Evolutionary conservation across 257 asterid genomes (phyloP).

Genomic region (Orobanche coerulescens): DNA sequence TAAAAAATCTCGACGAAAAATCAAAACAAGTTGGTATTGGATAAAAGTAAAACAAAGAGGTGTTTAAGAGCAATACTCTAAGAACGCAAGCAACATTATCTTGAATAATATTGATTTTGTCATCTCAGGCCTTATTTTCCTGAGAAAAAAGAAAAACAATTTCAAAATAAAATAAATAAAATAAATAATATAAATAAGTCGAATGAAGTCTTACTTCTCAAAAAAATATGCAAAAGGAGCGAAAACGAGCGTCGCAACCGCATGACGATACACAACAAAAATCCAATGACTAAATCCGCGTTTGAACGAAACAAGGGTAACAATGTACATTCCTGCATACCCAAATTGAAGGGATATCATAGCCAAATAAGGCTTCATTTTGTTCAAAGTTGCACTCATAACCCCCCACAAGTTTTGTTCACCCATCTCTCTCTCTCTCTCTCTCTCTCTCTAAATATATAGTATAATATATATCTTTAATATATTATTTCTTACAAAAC

Average conservation of each 20-base stretch:
- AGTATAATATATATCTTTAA: neutral
- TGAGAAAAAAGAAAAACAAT: constrained; percentile 18
- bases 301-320: constrained; percentile 48
- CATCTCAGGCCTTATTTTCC: constrained; percentile 67
- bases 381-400: constrained; percentile 16
- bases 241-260: constrained; percentile 46
- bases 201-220: constrained; percentile 35
- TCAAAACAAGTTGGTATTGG: too few species aligned
- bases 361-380: constrained; percentile 53
- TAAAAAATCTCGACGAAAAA: too few species aligned
- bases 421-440: constrained; percentile 18
- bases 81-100: constrained; percentile 46
- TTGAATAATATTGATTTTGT: constrained; percentile 46
- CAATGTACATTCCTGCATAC: constrained; percentile 63
- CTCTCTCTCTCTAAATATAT: neutral
- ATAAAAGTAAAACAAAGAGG: neutral
- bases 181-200: neutral
- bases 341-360: constrained; percentile 70
- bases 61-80: constrained; percentile 44
- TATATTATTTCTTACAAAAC: neutral
- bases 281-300: constrained; percentile 73
- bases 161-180: neutral
- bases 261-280: constrained; percentile 71
- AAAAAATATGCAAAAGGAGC: constrained; percentile 56
- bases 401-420: constrained; percentile 4